phyloP scores from a whole-genome alignment of 192 early-diverging fungal species.

The Coemansia guatemalensis region DNA sequence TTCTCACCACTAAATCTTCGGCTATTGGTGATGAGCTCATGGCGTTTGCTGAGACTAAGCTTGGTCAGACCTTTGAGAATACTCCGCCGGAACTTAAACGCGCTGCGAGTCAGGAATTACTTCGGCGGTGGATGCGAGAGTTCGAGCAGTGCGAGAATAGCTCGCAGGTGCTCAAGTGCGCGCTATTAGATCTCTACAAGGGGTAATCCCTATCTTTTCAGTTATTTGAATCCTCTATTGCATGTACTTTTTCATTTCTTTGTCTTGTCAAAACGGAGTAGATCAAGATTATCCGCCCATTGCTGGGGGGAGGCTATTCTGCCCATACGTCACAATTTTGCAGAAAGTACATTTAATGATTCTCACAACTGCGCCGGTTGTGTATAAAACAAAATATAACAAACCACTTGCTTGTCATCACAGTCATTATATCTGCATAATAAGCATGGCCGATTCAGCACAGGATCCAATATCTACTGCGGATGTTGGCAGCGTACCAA shows the following conservation, averaged over 20 bases:
- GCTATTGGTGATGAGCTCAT: constrained; percentile 42
- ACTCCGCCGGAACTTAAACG: constrained; percentile 26
- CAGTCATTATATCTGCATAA: too few species aligned
- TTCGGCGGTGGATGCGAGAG: constrained; percentile 51
- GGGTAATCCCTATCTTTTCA: constrained; percentile 9
- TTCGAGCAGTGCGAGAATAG: constrained; percentile 51
- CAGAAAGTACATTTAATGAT: too few species aligned
- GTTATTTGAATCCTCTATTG: background rate
- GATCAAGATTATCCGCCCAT: background rate
- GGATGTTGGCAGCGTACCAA: constrained; percentile 31
- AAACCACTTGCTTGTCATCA: too few species aligned
- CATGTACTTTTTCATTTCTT: constrained; percentile 5
- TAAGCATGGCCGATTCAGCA: constrained; percentile 11
- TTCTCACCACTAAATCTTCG: constrained; percentile 45
- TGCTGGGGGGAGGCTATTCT: background rate
- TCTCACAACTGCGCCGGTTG: too few species aligned
- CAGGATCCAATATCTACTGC: constrained; percentile 9
- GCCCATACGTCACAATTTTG: too few species aligned
- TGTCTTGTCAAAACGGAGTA: background rate
- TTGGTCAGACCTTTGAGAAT: constrained; percentile 31
- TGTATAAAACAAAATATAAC: too few species aligned
- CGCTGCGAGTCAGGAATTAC: constrained; percentile 46
- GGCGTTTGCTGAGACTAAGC: constrained; percentile 44
- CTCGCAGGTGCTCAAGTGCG: constrained; percentile 46
- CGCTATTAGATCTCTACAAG: constrained; percentile 53